phyloP scores from a whole-genome alignment of 2,329 filamentous ascomycete genomes.

The Pseudogymnoascus sp. region DNA sequence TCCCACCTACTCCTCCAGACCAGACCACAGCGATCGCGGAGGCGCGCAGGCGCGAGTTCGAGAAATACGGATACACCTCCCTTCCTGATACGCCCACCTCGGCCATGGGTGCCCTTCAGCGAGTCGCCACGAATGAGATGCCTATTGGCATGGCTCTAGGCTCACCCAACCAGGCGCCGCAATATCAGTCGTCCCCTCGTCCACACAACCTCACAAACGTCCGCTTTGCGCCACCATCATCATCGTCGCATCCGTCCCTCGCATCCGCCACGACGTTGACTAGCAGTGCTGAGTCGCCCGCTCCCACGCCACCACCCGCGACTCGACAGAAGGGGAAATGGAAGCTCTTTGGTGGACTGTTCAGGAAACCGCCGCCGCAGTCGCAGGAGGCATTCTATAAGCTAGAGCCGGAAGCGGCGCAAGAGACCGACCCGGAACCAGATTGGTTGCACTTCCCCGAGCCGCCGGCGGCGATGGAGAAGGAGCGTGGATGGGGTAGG shows the following conservation, averaged over 20 bases:
- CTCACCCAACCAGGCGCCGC: conserved; percentile 45
- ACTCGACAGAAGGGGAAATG: conserved; percentile 44
- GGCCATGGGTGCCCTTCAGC: neutral
- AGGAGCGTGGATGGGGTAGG: conserved; percentile 16
- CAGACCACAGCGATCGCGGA: neutral
- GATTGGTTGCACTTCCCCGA: conserved; percentile 10
- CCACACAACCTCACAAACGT: conserved; percentile 14
- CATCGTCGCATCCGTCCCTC: conserved; percentile 15
- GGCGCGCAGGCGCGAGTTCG: neutral
- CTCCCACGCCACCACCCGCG: neutral
- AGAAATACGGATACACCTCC: neutral
- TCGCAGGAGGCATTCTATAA: conserved; percentile 24
- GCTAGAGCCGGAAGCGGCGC: conserved; percentile 19
- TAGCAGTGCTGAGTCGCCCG: neutral
- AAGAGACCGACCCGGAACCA: conserved; percentile 12
- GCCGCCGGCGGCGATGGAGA: conserved; percentile 12
- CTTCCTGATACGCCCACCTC: neutral
- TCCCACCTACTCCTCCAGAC: neutral
- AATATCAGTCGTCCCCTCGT: conserved; percentile 10
- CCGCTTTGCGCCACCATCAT: conserved; percentile 19
- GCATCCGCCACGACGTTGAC: conserved; percentile 9
- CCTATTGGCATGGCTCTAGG: conserved; percentile 66
- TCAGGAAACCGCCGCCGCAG: conserved; percentile 34
- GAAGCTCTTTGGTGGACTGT: conserved; percentile 47
- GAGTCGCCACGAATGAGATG: neutral